Conservation (phyloP, 2,329 filamentous ascomycete genomes). For the Fusarium burgessii region DNA sequence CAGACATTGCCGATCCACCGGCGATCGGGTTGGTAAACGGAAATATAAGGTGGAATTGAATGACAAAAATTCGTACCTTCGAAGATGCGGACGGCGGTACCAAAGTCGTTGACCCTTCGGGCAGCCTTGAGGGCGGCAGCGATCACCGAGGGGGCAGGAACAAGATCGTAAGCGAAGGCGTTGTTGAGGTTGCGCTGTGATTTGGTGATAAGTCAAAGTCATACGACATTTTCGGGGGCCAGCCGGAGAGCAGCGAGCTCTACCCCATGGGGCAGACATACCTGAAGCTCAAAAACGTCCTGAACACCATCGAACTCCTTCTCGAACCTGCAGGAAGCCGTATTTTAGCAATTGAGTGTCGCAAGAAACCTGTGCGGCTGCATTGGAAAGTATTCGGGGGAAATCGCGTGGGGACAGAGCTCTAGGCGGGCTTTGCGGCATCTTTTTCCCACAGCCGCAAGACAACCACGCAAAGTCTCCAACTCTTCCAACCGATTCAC, state of each 20-base stretch:
- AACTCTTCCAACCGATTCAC: not conserved
- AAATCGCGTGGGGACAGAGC: constrained; percentile 45
- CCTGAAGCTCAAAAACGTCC: constrained; percentile 99
- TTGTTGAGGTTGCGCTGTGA: constrained; percentile 93
- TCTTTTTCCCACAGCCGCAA: constrained; percentile 40
- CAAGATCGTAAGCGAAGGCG: constrained; percentile 99
- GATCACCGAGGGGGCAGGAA: constrained; percentile 92
- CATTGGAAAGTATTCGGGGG: constrained; percentile 46
- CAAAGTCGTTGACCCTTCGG: constrained; percentile 97
- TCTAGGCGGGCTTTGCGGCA: constrained; percentile 44
- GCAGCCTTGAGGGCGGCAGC: constrained; percentile 92
- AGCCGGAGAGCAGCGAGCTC: constrained; percentile 38
- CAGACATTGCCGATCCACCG: constrained; percentile 15
- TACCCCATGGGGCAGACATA: constrained; percentile 58
- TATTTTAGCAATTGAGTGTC: constrained; percentile 48
- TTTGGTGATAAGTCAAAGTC: constrained; percentile 47
- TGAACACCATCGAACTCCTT: constrained; percentile 98
- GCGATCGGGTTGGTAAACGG: constrained; percentile 27
- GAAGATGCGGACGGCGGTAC: constrained; percentile 97
- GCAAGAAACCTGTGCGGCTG: constrained; percentile 30
- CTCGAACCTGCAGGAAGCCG: constrained; percentile 79
- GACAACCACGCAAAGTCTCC: constrained; percentile 13
- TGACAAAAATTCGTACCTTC: constrained; percentile 76
- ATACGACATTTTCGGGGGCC: constrained; percentile 47
- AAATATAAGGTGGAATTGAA: constrained; percentile 31